These are phyloP conservation scores for Blepharisma stoltei DNA, from an alignment of 73 alveolate genomes.

Conservation along the genomic window DNA sequence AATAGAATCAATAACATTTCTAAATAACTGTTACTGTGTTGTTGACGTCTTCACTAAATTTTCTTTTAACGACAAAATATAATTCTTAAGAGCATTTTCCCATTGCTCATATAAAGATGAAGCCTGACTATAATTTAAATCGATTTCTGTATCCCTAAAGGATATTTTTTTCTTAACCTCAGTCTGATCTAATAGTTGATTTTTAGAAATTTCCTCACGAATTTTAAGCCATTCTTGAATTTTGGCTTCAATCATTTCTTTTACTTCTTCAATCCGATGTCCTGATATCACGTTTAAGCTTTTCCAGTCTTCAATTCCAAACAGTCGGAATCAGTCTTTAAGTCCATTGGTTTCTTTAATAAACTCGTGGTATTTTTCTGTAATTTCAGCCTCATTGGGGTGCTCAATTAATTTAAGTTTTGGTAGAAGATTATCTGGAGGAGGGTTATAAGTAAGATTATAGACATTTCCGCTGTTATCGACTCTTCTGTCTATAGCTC, in stretches of 20 bases:
- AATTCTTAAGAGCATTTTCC: no score
- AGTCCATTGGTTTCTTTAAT: not conserved
- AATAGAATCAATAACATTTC: no score
- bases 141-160: no score
- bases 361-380: not conserved
- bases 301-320: not conserved
- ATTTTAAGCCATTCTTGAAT: constrained; percentile 20
- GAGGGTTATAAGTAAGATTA: constrained; percentile 20
- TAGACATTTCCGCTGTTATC: constrained; percentile 27
- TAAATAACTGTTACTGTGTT: no score
- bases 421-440: constrained; percentile 29
- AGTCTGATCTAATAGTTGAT: no score
- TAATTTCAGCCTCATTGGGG: constrained; percentile 21
- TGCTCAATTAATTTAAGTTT: constrained; percentile 5
- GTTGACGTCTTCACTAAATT: no score
- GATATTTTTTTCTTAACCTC: no score
- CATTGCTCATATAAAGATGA: no score
- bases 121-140: no score
- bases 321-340: not conserved
- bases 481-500: constrained; percentile 28
- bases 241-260: constrained; percentile 4
- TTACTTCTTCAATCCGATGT: not conserved
- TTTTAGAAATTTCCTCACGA: constrained; percentile 11
- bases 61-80: no score
- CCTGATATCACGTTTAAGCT: not conserved